Conservation (phyloP, 208 protist genomes). For the Crithidia expoeki region DNA sequence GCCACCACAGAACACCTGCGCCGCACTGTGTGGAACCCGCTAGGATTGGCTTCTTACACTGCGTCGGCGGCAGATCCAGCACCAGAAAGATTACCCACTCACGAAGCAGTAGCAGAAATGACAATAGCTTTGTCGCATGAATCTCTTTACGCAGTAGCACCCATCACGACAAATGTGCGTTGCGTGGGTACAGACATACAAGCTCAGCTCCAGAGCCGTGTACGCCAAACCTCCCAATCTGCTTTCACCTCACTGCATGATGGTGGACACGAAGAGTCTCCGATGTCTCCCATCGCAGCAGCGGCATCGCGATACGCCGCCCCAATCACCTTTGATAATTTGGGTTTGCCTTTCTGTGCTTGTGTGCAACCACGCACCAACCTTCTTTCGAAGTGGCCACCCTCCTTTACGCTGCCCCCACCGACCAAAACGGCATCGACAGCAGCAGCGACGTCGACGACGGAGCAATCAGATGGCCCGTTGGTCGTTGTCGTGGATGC, state of each 20-base stretch:
- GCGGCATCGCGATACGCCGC: slow-evolving; percentile 8
- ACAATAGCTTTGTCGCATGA: slow-evolving; percentile 8
- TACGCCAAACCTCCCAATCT: too few species aligned
- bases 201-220: background rate
- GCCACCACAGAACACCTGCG: slow-evolving; percentile 32
- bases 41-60: slow-evolving; percentile 13
- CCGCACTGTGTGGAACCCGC: slow-evolving; percentile 36
- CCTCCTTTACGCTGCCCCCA: slow-evolving; percentile 1
- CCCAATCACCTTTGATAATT: background rate
- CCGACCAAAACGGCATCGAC: background rate
- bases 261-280: background rate
- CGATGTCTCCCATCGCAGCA: background rate
- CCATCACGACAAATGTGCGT: slow-evolving; percentile 47
- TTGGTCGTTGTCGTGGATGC: slow-evolving; percentile 71
- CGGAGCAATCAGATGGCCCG: background rate
- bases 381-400: slow-evolving; percentile 19
- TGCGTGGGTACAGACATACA: slow-evolving; percentile 29
- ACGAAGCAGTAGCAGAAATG: background rate
- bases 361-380: slow-evolving; percentile 14
- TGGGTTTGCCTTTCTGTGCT: slow-evolving; percentile 28
- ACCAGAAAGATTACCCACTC: background rate
- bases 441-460: background rate
- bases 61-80: background rate
- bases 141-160: slow-evolving; percentile 40
- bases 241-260: background rate